Evolutionary conservation across 805 yeast genomes (phyloP).

Genomic region (Sugiyamaella boreocaroliniensis): DNA sequence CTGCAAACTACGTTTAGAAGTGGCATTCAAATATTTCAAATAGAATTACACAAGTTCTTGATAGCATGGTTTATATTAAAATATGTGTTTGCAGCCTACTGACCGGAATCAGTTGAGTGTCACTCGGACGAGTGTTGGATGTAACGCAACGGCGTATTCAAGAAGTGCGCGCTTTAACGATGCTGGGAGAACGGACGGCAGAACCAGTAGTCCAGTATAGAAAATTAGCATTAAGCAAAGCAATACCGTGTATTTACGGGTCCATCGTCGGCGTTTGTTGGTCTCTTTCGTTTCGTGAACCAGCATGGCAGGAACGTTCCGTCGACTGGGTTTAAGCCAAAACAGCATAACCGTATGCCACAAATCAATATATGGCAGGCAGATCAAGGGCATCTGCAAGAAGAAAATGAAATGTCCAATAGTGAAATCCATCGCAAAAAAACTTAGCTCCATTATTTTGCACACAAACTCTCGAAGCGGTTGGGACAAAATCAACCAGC

Average conservation of each 20-base stretch:
- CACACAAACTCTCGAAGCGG: constrained; percentile 82
- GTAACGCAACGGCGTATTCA: constrained; percentile 21
- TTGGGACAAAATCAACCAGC: constrained; percentile 75
- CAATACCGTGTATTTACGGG: constrained; percentile 67
- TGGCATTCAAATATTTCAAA: too few relatives aligned
- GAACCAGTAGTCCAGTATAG: constrained; percentile 62
- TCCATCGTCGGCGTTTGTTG: constrained; percentile 58
- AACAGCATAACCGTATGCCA: constrained; percentile 90
- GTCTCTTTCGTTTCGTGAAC: constrained; percentile 20
- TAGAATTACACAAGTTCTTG: too few relatives aligned
- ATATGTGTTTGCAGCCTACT: neutral
- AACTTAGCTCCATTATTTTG: constrained; percentile 77
- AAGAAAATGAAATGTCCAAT: constrained; percentile 76
- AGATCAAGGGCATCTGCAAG: constrained; percentile 72
- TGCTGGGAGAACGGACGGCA: constrained; percentile 57
- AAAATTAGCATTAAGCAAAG: constrained; percentile 54
- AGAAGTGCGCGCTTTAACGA: neutral
- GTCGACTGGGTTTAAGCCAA: constrained; percentile 89
- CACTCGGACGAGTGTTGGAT: constrained; percentile 28
- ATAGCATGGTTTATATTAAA: too few relatives aligned
- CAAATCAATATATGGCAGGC: constrained; percentile 75
- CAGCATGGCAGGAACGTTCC: constrained; percentile 52
- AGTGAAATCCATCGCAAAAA: constrained; percentile 85
- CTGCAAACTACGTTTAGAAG: too few relatives aligned
- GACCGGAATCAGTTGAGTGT: neutral